Percentiles rank a stretch among this genome's conserved stretches.
Evolutionary conservation across 2,329 filamentous ascomycete genomes (phyloP).

Genomic region (Pseudohalonectria lignicola): DNA sequence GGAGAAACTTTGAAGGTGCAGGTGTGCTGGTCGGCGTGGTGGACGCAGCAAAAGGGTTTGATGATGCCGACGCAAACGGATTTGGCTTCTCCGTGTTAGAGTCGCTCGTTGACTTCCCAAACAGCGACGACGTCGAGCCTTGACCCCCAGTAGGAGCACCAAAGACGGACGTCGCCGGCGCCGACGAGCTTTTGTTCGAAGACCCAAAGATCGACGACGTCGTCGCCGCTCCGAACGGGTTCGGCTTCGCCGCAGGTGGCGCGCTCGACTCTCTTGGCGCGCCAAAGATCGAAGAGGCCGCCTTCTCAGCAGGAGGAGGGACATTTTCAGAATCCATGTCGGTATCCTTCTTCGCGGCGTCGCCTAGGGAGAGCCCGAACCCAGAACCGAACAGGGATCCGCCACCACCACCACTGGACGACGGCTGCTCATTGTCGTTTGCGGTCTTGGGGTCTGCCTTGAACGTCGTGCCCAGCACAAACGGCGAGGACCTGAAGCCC

Average conservation of each 20-base stretch:
- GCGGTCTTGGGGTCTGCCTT: constrained; percentile 50
- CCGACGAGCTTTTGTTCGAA: no score
- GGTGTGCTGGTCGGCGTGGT: constrained; percentile 13
- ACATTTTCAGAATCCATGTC: constrained; percentile 33
- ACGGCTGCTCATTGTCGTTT: constrained; percentile 42
- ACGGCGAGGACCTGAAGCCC: constrained; percentile 42
- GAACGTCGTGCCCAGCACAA: constrained; percentile 60
- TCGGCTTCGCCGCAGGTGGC: constrained; percentile 11
- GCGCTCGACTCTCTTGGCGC: constrained; percentile 14
- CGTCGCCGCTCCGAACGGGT: neutral
- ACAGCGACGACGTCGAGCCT: no score
- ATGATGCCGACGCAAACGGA: neutral
- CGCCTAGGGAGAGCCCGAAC: constrained; percentile 48
- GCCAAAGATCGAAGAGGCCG: constrained; percentile 28
- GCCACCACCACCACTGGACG: constrained; percentile 19
- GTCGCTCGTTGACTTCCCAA: neutral
- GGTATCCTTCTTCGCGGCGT: constrained; percentile 36
- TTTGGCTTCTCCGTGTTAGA: neutral
- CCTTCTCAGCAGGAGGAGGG: constrained; percentile 22
- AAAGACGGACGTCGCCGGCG: no score
- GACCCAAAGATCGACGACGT: no score
- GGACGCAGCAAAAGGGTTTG: constrained; percentile 6
- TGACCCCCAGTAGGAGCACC: no score
- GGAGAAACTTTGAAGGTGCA: constrained; percentile 12
- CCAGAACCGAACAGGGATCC: constrained; percentile 48